phyloP scores from a whole-genome alignment of 1,284 basidiomycete species.

The Phellopilus nigrolimitatus region DNA sequence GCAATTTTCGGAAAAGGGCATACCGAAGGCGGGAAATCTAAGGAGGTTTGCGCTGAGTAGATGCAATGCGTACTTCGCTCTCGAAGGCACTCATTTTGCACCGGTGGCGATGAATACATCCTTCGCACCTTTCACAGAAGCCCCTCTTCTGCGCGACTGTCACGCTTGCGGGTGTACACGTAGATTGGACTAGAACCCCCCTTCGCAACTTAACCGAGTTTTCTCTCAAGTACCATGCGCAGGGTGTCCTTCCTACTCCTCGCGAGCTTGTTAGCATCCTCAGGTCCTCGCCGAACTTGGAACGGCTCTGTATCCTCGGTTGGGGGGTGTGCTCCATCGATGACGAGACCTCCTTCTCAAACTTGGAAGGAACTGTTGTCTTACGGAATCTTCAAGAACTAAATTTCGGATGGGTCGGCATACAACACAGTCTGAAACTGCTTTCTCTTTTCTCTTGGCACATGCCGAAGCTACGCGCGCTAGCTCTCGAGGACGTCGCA shows the following conservation, averaged over 20 bases:
- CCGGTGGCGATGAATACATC: slow-evolving; percentile 36
- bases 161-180: slow-evolving; percentile 46
- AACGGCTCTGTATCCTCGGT: slow-evolving; percentile 41
- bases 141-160: slow-evolving; percentile 36
- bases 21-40: slow-evolving; percentile 32
- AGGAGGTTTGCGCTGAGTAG: slow-evolving; percentile 41
- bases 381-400: slow-evolving; percentile 35
- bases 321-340: slow-evolving; percentile 38
- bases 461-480: slow-evolving; percentile 35
- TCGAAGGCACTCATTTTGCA: slow-evolving; percentile 38
- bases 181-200: slow-evolving; percentile 41
- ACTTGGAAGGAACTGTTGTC: slow-evolving; percentile 24
- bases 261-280: slow-evolving; percentile 40
- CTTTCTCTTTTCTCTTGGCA: slow-evolving; percentile 35
- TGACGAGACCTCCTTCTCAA: slow-evolving; percentile 3
- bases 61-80: slow-evolving; percentile 51
- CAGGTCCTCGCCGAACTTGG: slow-evolving; percentile 35
- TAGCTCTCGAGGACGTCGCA: slow-evolving; percentile 44
- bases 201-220: slow-evolving; percentile 39
- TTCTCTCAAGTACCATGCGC: slow-evolving; percentile 48
- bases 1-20: neutral
- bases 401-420: slow-evolving; percentile 44
- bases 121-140: slow-evolving; percentile 38
- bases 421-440: slow-evolving; percentile 36
- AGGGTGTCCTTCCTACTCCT: slow-evolving; percentile 45